phyloP scores from a whole-genome alignment of 179 eudicot species.

The Gypsophila paniculata region DNA sequence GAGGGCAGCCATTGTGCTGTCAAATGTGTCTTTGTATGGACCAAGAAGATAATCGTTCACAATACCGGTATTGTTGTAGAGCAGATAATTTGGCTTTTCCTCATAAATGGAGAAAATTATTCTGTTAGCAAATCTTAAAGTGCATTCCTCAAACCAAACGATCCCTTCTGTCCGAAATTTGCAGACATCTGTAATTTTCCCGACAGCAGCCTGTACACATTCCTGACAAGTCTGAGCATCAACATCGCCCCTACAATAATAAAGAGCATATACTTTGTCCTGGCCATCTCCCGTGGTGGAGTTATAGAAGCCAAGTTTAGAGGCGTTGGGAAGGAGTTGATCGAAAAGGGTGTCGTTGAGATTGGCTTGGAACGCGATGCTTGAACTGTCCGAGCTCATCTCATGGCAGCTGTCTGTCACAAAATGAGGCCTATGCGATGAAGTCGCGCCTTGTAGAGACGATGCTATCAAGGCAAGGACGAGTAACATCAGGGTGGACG shows the following conservation, averaged over 20 bases:
- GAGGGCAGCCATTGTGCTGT: conserved; percentile 2
- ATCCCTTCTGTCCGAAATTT: neutral
- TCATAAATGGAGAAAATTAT: neutral
- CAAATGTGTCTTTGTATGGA: neutral
- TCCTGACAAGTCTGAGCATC: conserved; percentile 1
- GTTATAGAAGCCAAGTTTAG: neutral
- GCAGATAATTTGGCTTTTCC: neutral
- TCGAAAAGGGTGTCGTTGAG: conserved; percentile 12
- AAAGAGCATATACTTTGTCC: conserved; percentile 5
- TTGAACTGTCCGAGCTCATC: neutral
- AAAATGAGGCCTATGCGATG: neutral
- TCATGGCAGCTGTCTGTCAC: neutral
- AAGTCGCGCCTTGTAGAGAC: neutral
- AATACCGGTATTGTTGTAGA: neutral
- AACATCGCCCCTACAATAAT: conserved; percentile 10
- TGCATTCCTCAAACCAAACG: conserved; percentile 18
- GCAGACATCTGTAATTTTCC: neutral
- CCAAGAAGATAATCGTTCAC: conserved; percentile 8
- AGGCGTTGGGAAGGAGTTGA: conserved; percentile 2
- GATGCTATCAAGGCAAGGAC: neutral
- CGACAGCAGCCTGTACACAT: conserved; percentile 6
- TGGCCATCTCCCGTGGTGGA: neutral
- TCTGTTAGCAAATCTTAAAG: conserved; percentile 4
- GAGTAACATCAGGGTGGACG: neutral
- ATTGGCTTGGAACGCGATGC: neutral